A percentile compares a stretch with the other conserved stretches of the same genome.
Conservation (phyloP, 2,329 filamentous ascomycete genomes). For the Parafenestella ontariensis region DNA sequence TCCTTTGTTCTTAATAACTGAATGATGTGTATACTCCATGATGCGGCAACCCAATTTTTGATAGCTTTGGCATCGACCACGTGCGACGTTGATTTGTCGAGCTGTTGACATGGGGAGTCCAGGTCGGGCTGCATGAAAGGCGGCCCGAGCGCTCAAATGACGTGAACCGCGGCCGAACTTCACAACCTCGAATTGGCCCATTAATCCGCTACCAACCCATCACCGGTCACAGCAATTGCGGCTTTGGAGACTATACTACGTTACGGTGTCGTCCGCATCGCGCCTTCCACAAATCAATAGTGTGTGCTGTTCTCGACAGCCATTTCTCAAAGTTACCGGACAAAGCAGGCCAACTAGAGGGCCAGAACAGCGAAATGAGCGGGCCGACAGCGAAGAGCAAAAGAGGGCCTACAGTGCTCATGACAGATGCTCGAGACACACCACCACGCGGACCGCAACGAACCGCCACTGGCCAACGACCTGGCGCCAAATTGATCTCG, state of each 20-base stretch:
- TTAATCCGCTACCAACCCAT: background rate
- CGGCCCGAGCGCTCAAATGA: slow-evolving; percentile 23
- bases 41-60: background rate
- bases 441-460: slow-evolving; percentile 33
- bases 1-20: background rate
- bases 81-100: slow-evolving; percentile 9
- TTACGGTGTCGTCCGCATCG: background rate
- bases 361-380: slow-evolving; percentile 34
- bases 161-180: slow-evolving; percentile 21
- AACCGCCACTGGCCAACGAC: slow-evolving; percentile 40
- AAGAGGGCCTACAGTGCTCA: slow-evolving; percentile 50
- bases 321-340: slow-evolving; percentile 6
- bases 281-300: background rate
- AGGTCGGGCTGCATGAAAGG: slow-evolving; percentile 16
- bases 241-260: background rate
- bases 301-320: background rate
- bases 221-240: background rate
- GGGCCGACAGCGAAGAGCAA: slow-evolving; percentile 46
- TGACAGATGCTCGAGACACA: slow-evolving; percentile 65
- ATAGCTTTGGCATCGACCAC: slow-evolving; percentile 6
- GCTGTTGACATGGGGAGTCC: slow-evolving; percentile 13
- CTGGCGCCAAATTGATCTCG: slow-evolving; percentile 73
- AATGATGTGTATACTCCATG: too few species aligned
- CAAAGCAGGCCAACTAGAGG: slow-evolving; percentile 7
- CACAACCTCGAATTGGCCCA: slow-evolving; percentile 6